Percentiles rank a stretch among this genome's conserved stretches.
phyloP scores from a whole-genome alignment of 176 grass and related monocot genomes.

The Aegilops speltoides region DNA sequence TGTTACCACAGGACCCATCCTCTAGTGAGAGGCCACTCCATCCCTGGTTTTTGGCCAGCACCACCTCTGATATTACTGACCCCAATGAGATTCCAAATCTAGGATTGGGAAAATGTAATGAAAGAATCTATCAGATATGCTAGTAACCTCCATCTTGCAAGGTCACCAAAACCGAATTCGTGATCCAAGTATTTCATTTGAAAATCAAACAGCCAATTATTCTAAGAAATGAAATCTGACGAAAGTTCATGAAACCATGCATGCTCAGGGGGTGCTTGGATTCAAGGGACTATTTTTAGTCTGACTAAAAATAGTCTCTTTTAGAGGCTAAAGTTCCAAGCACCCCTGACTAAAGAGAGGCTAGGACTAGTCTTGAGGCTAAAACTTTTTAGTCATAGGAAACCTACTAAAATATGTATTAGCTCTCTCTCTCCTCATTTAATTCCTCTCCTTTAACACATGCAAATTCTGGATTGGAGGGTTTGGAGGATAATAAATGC shows the following conservation, averaged over 20 bases:
- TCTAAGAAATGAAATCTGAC: not conserved
- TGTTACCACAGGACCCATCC: not conserved
- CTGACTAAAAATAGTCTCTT: too few species aligned
- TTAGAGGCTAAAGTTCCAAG: too few species aligned
- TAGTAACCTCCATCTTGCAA: not conserved
- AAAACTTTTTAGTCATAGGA: too few species aligned
- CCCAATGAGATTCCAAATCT: not conserved
- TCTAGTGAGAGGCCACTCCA: not conserved
- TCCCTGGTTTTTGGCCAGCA: not conserved
- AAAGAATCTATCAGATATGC: not conserved
- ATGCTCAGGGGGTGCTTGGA: too few species aligned
- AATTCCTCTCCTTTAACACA: too few species aligned
- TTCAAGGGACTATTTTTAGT: too few species aligned
- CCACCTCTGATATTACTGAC: not conserved
- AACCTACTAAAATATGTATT: too few species aligned
- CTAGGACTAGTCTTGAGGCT: too few species aligned
- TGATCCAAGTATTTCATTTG: not conserved
- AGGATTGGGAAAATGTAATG: not conserved
- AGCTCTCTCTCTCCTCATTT: too few species aligned
- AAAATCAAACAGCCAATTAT: not conserved
- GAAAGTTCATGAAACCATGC: not conserved
- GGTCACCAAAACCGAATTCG: not conserved
- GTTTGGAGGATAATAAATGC: too few species aligned
- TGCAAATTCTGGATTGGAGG: too few species aligned
- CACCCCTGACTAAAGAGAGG: too few species aligned